Evolutionary conservation across 495 filamentous ascomycete genomes (phyloP), one percentile per base, ranked within the genome.

Genomic region (Aspergillus incahuasiensis): DNA sequence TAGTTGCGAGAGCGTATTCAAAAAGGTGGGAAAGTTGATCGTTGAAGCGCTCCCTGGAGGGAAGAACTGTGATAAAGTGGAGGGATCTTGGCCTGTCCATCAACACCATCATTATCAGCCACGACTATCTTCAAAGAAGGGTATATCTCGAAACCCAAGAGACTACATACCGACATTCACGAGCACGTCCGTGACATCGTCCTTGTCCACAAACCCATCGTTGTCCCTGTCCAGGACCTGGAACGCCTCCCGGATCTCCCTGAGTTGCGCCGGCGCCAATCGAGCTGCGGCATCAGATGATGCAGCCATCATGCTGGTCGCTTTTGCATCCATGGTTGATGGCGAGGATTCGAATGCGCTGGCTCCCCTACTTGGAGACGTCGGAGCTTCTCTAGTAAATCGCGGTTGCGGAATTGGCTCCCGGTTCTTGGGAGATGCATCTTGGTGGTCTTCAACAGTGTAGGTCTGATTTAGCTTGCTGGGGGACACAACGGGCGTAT

Each of bases 171-270:
- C 87, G 16, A 96, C 74, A 58, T 91, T 88, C 55, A 77, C 81
- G 20, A 97, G 79, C 77, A 91, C 91, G 62, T 90, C 86, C 5
- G 78, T 80, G 9, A 97, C 85, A 68, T 95, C 88, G 32, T 89
- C 85, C 55, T 85, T 81, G 63, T 82, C 83, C 47, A 96, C 82
- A 21, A 77, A 70, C 15, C 89, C 89, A 61, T 91, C 87, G 67
- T 87, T 88, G 70, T 90, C 83, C 56, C 88, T 77, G 63, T 96
- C 91, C 24, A 97, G 77, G 46, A 95, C 87, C 68, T 90, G 85
- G 69, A 95, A 97, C 0, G 85, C 87, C 64, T 95, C 90, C 52
- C 90, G 80, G 70, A 97, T 81, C 54, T 87, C 83, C 48, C 86
- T 75, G 6, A 90, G 79, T 64, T 89, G 87, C 19, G 85, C 74